Base-by-base conservation (phyloP, 2,329 filamentous ascomycete genomes). In the Sporothrix humicola region DNA sequence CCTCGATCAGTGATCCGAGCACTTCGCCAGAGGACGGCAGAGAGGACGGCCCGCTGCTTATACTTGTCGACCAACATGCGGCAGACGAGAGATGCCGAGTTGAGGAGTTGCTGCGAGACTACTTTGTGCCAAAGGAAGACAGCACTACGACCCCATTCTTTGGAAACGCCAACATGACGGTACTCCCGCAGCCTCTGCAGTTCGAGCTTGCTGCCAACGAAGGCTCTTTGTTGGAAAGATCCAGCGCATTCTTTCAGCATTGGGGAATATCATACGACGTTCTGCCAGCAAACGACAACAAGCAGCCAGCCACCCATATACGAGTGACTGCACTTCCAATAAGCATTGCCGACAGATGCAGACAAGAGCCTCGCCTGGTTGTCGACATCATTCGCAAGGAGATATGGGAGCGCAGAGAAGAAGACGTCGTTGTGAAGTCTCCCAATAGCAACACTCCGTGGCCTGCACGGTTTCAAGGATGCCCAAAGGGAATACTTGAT, bases 11-110 rank as follows among this genome's bases (percentile, higher is more conserved):
- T 6, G 5, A 7, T 37, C 31, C 7, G 7, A 5, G 31, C 31
- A 37, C 31, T 37, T 37, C 7, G 0, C 37, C 52, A 26, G 20
- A 69, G n/a, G 13, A 10, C 44, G 3, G 46, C 7, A 72, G 74
- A 17, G 23, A 13, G 6, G 31, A 37, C 31, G 31, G 61, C 37
- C 75, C 79, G 2, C 77, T 90, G 1, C 83, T 98, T 4, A 86
- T 97, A 0, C 84, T 98, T 54, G 87, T 98, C 6, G 96, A 99
- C 79, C 96, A 99, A 79, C 96, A 99, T 79, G 96, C 96, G 0
- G 96, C 95, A 2, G 95, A 98, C 79, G 96, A 99, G 83, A 88
- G 96, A 63, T 90, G 92, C 75, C 90, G 91, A 1, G 87, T 98
- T 0, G 96, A 99, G 79, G 80, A 81, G 0, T 85, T 99, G 0